Base-by-base conservation (phyloP, 2,329 filamentous ascomycete genomes). In the Penicillium janthinellum region DNA sequence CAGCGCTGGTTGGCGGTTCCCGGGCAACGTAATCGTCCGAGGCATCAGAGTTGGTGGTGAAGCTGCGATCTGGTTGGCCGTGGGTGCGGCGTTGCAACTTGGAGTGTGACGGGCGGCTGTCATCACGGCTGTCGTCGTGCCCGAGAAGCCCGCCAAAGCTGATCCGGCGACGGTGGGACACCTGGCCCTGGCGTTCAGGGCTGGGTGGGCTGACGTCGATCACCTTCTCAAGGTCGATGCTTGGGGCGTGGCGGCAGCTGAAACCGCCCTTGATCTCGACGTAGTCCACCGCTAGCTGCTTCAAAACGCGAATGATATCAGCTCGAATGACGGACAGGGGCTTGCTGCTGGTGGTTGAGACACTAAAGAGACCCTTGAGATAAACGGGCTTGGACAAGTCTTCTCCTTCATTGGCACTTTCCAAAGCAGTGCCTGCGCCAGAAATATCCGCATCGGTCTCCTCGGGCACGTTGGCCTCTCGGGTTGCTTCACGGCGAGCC, bases 311-410 rank as follows among this genome's bases (percentile, higher is more conserved):
- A 71, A 96, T 96, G 67, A 99, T 91, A 72, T 99, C 95, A 6
- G 87, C 82, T 41, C 94, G 88, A 63, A 99, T 99, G 60, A 92
- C 87, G 1, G 88, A 82, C 11, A 98, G 86, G 0, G 94, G 91
- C 73, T 96, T 96, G 71, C 89, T 95, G 59, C 92, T 97, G 6
- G 95, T 99, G 0, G 95, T 99, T 4, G 92, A 96, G 56, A 98
- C 95, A 70, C 94, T 98, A 79, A 99, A 98, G 17, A 99, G 83
- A 4, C 95, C 95, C 77, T 98, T 99, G 58, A 99, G 85, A 75
- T 90, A 98, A 3, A 98, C 95, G 0, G 95, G 95, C 75, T 96
- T 97, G 14, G 78, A 77, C 55, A 94, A 88, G 61, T 94, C 86
- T 66, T 96, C 92, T 5, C 90, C 88, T 49, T 78, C 75, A 38